Conservation (phyloP, 225 moss, liverwort and hornwort species). For the Antitrichia curtipendula region DNA sequence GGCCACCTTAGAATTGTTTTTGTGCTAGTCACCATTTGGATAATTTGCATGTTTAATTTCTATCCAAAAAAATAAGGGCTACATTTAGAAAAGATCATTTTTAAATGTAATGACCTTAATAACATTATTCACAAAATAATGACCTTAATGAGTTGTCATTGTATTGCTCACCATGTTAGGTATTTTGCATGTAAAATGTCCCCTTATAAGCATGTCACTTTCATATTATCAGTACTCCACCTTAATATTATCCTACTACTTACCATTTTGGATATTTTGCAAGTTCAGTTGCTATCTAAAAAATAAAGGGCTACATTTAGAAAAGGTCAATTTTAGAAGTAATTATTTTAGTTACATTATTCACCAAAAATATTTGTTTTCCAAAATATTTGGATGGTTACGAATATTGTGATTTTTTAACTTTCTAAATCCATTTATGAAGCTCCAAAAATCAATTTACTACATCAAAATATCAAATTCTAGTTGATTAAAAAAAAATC, state of each 20-base stretch:
- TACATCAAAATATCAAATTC: neutral
- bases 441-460: neutral
- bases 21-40: too few relatives aligned
- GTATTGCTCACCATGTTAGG: too few relatives aligned
- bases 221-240: neutral
- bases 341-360: too few relatives aligned
- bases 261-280: neutral
- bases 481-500: neutral
- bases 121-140: too few relatives aligned
- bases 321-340: neutral
- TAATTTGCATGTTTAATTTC: too few relatives aligned
- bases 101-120: too few relatives aligned
- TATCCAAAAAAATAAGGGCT: too few relatives aligned
- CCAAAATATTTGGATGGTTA: neutral
- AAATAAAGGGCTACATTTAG: fast-evolving
- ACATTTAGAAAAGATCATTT: too few relatives aligned
- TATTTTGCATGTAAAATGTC: neutral
- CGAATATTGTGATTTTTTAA: neutral
- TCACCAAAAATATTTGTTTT: neutral
- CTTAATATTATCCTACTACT: neutral
- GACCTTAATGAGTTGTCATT: too few relatives aligned
- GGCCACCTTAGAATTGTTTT: neutral
- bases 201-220: neutral
- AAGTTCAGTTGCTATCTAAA: neutral
- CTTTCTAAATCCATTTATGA: fast-evolving